Base-by-base conservation (phyloP, 2,329 filamentous ascomycete genomes). In the Neopestalotiopsis clavispora region DNA sequence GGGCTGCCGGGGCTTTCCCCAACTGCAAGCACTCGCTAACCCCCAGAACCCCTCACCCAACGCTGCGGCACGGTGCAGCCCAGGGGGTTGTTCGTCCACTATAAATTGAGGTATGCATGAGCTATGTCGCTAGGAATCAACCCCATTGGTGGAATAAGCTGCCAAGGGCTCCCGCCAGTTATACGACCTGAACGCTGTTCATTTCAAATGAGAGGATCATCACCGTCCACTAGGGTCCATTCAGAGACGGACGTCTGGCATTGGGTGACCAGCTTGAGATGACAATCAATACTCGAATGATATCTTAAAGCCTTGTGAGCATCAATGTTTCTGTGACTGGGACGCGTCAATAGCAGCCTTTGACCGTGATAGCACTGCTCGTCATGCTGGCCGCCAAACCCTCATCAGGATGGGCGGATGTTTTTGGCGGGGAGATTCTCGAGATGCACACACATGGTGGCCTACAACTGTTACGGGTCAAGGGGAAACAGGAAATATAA, bases 121-220 rank as follows among this genome's bases (percentile, higher is more conserved):
- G 13, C 40, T 40, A 49, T 45, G 28, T 32, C 10, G 64, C 5
- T 5, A 14, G 64, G 64, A 66, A 28, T n/a, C 14, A 7, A 28
- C 30, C 52, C 64, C 32, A 66, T 66, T 66, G 64, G 64, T 66
- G 64, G 64, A 58, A 66, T 32, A 38, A 13, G 45, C 30, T 7
- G n/a, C 20, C 64, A 66, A 20, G 45, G 30, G 30, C 28, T 56
- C 52, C 64, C 64, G 64, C 64, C 64, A 66, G 28, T 66, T 62
- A 62, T 62, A 62, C 30, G n/a, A 62, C 59, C 59, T 34, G 14
- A 28, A 34, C n/a, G n/a, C 59, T 62, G 17, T 62, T 30, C 17
- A 30, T 62, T 34, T 62, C 28, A 52, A 52, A 62, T 62, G 28
- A 62, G 30, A 62, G 59, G 59, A 40, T 40, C n/a, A 34, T 34